phyloP scores from a whole-genome alignment of 306 rosid species.

The Cucurbita moschata region DNA sequence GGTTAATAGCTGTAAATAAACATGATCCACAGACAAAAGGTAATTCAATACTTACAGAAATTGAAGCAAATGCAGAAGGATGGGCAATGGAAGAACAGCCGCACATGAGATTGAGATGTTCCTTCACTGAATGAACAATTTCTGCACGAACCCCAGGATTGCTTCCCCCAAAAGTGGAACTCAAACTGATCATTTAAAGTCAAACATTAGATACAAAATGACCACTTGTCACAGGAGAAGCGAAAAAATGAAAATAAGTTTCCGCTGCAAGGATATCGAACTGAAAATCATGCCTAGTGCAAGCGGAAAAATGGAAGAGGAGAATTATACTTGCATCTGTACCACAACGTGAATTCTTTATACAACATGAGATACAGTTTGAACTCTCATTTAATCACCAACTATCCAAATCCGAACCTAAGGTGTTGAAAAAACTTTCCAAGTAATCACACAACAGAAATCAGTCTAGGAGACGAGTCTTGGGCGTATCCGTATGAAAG shows the following conservation, averaged over 20 bases:
- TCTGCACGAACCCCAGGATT: slow-evolving; percentile 83
- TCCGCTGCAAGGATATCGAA: not conserved
- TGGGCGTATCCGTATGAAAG: not conserved
- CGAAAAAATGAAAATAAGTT: not conserved
- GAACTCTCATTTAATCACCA: not conserved
- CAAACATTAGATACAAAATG: slow-evolving; percentile 7
- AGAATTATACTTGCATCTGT: not conserved
- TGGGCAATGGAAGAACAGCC: slow-evolving; percentile 60
- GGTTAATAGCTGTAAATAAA: not conserved
- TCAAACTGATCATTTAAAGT: slow-evolving; percentile 35
- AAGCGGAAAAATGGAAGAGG: not conserved
- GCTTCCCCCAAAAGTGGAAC: slow-evolving; percentile 93
- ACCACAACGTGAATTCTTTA: not conserved
- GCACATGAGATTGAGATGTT: slow-evolving; percentile 57
- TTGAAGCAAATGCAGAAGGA: slow-evolving; percentile 83
- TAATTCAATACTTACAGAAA: slow-evolving; percentile 45
- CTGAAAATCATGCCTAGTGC: not conserved
- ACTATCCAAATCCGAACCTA: not conserved
- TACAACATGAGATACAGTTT: not conserved
- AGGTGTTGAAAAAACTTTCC: not conserved
- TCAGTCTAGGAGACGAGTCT: not conserved
- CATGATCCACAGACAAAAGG: not conserved
- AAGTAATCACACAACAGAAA: not conserved
- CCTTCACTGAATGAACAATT: slow-evolving; percentile 71
- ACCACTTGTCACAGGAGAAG: not conserved